Evolutionary conservation across 192 early-diverging fungal species (phyloP), one percentile per base, ranked within the genome.

Genomic region (Coemansia sp.): DNA sequence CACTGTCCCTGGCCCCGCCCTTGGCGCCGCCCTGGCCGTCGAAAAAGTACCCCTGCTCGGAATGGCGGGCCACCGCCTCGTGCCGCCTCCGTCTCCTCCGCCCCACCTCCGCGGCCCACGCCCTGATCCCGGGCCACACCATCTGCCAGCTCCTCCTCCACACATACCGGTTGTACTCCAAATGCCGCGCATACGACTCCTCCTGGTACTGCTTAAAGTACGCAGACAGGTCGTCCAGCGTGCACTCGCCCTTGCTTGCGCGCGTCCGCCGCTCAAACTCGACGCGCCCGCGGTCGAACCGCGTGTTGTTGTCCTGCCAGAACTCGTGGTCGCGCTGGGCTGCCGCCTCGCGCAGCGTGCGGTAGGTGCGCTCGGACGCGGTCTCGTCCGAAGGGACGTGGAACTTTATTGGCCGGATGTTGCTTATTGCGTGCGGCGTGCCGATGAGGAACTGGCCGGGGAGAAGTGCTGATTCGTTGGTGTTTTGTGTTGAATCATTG

Each of bases 131-230:
- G 2, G 75, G 75, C 65, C 62, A 62, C 18, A 78, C 59, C 75
- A 78, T 71, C 0, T 14, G 31, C 55, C 62, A 35, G 27, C 62
- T 78, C 8, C 75, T 51, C 6, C 52, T 21, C 75, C 75, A 78
- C 49, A 78, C 69, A 47, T 56, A 53, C n/a, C 65, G 56, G 38
- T 78, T 78, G 33, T 78, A 78, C 50, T 24, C 42, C 45, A 78
- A 29, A 28, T 78, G 75, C 33, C 75, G 28, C 27, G 21, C 51
- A 33, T 67, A 72, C 18, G 69, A 64, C 11, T 78, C 75, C 12
- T 53, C 58, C 69, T 78, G 75, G 56, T 78, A 78, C 58, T 67
- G 60, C 54, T 57, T 50, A 49, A 56, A 78, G 27, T 71, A 78
- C 25, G 45, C 58, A 1, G 75, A 68, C 48, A 78, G 40, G 28